Percentiles rank a stretch among this genome's conserved stretches.
Conservation (phyloP, 78 protist genomes). For the Dictyostelium discoideum region dicty_2.7 NC_007088.5:4010001-4010500, state of each 20-base stretch:
- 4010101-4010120: background rate
- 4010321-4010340: conserved; percentile 61
- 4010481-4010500: conserved; percentile 22
- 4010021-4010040: too few relatives aligned
- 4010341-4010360: conserved; percentile 32
- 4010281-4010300: conserved; percentile 15
- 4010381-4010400: background rate
- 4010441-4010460: conserved; percentile 52
- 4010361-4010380: conserved; percentile 59
- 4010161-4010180: background rate
- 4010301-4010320: conserved; percentile 18
- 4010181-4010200: conserved; percentile 30
- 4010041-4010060: background rate
- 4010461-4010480: conserved; percentile 42
- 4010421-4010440: conserved; percentile 48
- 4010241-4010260: conserved; percentile 60
- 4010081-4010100: background rate
- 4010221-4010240: conserved; percentile 14
- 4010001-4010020: too few relatives aligned
- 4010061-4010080: background rate
- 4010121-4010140: conserved; percentile 60
- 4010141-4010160: conserved; percentile 43
- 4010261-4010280: conserved; percentile 6
- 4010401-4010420: conserved; percentile 36
- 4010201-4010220: background rate